phyloP scores from a whole-genome alignment of 352 stramenopile species.

The Blastocystis sp. region DNA sequence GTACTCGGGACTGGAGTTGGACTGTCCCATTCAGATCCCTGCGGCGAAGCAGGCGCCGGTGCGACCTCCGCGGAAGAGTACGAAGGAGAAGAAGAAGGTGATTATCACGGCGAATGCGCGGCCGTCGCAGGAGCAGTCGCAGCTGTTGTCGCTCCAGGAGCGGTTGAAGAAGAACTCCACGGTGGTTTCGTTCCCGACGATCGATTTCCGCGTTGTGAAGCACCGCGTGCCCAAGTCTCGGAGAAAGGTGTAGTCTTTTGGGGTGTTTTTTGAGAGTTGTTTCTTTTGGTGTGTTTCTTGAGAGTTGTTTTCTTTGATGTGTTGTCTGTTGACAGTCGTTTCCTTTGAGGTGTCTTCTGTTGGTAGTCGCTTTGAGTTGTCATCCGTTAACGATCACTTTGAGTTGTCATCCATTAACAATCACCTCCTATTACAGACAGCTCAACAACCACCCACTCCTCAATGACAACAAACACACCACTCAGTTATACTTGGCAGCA shows the following conservation, averaged over 20 bases:
- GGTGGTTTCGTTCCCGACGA: background rate
- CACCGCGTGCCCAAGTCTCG: constrained; percentile 18
- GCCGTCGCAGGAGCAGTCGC: background rate
- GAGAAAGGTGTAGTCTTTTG: too few relatives aligned
- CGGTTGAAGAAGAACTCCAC: background rate
- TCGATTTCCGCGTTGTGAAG: constrained; percentile 17
- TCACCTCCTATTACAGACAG: too few relatives aligned
- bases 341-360: too few relatives aligned
- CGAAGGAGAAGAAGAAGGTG: background rate
- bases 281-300: too few relatives aligned
- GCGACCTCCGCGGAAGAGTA: background rate
- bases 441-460: too few relatives aligned
- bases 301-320: too few relatives aligned
- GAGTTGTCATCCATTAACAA: too few relatives aligned
- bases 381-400: too few relatives aligned
- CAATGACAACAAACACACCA: constrained; percentile 39
- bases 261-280: too few relatives aligned
- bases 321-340: too few relatives aligned
- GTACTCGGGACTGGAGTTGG: constrained; percentile 41
- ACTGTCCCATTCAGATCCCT: constrained; percentile 2
- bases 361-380: too few relatives aligned
- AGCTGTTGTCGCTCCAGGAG: background rate
- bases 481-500: background rate
- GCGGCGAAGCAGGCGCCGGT: background rate
- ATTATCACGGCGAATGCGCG: background rate